phyloP scores from a whole-genome alignment of 2,329 filamentous ascomycete species.

The Tolypocladium pustulatum region DNA sequence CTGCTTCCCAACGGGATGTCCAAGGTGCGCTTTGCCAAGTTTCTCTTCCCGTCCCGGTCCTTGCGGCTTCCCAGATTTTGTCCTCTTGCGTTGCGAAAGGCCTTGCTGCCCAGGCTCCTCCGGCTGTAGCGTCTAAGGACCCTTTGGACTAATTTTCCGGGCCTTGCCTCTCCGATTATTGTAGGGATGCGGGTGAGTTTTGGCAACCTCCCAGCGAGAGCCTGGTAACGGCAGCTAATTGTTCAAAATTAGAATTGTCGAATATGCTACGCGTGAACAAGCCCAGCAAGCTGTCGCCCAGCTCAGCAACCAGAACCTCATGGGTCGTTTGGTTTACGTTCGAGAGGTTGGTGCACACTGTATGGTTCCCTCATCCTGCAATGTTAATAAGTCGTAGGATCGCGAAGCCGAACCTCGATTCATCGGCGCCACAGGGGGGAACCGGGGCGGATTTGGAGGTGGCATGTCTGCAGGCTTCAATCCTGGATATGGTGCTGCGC shows the following conservation, averaged over 20 bases:
- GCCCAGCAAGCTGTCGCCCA: slow-evolving; percentile 94
- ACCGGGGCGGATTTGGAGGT: slow-evolving; percentile 51
- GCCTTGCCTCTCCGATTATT: slow-evolving; percentile 68
- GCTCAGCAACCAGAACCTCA: slow-evolving; percentile 97
- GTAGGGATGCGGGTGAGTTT: slow-evolving; percentile 99
- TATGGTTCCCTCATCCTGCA: slow-evolving; percentile 2
- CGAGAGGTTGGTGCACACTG: slow-evolving; percentile 60
- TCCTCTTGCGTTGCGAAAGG: slow-evolving; percentile 30
- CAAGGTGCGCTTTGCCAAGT: slow-evolving; percentile 78
- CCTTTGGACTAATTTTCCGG: slow-evolving; percentile 14
- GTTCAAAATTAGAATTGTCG: slow-evolving; percentile 70
- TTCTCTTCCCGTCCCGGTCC: slow-evolving; percentile 34
- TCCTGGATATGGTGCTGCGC: slow-evolving; percentile 39
- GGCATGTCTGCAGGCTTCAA: slow-evolving; percentile 44
- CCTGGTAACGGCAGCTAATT: neutral
- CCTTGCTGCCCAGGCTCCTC: neutral
- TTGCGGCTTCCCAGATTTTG: slow-evolving; percentile 23
- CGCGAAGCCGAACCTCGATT: slow-evolving; percentile 97
- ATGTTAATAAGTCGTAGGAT: slow-evolving; percentile 48
- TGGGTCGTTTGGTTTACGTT: slow-evolving; percentile 97
- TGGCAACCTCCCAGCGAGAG: neutral
- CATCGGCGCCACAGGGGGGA: slow-evolving; percentile 58
- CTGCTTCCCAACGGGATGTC: slow-evolving; percentile 99
- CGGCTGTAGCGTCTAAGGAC: neutral
- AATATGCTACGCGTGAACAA: slow-evolving; percentile 99